Conservation (phyloP, 2,329 filamentous ascomycete species). For the Xylaria sp. region DNA sequence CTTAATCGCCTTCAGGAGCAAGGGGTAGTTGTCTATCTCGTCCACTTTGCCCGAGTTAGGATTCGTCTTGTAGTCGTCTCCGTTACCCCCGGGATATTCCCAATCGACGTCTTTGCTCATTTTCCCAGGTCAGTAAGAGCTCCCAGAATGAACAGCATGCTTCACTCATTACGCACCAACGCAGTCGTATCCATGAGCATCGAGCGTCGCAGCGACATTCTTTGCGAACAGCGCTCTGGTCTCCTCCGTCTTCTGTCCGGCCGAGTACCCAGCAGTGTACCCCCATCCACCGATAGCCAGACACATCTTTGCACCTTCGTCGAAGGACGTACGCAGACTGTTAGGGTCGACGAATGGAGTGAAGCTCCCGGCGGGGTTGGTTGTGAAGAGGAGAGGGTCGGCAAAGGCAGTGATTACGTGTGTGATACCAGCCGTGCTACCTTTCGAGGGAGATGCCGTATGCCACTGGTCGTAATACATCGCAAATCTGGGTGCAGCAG, state of each 20-base stretch:
- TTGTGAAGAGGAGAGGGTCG: constrained; percentile 45
- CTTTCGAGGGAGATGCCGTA: constrained; percentile 36
- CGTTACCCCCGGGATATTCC: constrained; percentile 73
- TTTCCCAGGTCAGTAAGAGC: constrained; percentile 14
- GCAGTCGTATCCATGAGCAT: constrained; percentile 71
- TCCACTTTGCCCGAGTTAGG: constrained; percentile 69
- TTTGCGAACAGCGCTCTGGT: constrained; percentile 69
- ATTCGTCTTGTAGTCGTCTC: constrained; percentile 73
- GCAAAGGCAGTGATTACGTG: constrained; percentile 50
- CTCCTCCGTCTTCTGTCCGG: constrained; percentile 62
- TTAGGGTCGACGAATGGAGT: constrained; percentile 44
- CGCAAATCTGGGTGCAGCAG: constrained; percentile 41
- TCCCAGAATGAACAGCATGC: neutral
- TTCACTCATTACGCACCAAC: constrained; percentile 61
- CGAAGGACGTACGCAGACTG: constrained; percentile 59
- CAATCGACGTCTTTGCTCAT: constrained; percentile 66
- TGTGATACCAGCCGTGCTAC: constrained; percentile 44
- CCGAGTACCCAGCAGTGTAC: constrained; percentile 71
- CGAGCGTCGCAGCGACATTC: constrained; percentile 73
- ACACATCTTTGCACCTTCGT: constrained; percentile 68
- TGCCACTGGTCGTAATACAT: constrained; percentile 49
- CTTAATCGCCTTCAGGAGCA: constrained; percentile 69
- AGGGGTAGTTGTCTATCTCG: constrained; percentile 72
- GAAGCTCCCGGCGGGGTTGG: constrained; percentile 40
- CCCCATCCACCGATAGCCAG: constrained; percentile 82